Evolutionary conservation across 495 filamentous ascomycete genomes (phyloP).

Genomic region (Xylaria intraflava): DNA sequence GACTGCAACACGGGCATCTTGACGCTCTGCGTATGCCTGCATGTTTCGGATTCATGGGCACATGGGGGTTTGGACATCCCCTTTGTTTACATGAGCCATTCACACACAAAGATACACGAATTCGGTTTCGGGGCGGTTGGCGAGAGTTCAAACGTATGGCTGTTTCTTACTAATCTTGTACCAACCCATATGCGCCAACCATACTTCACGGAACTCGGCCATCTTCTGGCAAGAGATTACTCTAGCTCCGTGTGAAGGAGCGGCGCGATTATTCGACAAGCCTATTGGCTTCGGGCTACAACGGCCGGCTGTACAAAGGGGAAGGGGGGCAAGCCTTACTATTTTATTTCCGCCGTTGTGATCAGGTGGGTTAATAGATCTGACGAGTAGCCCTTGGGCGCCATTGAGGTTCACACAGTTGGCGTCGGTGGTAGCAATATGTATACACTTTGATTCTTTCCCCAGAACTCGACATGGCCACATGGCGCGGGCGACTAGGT

Average conservation of each 20-base stretch:
- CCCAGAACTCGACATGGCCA: not conserved
- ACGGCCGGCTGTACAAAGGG: conserved; percentile 7
- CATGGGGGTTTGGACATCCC: conserved; percentile 12
- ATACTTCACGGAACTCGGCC: conserved; percentile 2
- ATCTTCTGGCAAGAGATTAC: not conserved
- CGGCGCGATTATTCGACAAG: not conserved
- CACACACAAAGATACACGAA: not conserved
- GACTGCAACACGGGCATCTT: not conserved
- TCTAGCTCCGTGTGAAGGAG: not conserved
- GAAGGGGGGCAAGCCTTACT: not conserved
- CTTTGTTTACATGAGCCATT: not conserved
- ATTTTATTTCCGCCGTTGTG: not conserved
- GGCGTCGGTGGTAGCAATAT: conserved; percentile 15
- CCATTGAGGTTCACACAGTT: conserved; percentile 2
- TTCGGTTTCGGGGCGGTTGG: not conserved
- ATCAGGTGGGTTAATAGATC: conserved; percentile 11
- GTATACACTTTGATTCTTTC: conserved; percentile 3
- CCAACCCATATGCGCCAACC: conserved; percentile 13
- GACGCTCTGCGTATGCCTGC: not conserved
- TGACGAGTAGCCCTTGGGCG: conserved; percentile 1
- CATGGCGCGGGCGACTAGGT: not conserved
- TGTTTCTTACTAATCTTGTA: conserved; percentile 21
- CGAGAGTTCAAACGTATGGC: conserved; percentile 11
- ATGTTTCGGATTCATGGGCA: conserved; percentile 1
- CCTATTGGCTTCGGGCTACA: not conserved